Base-by-base conservation (phyloP, 768 basidiomycete genomes). In the Boletus rufocinnamomeus region DNA sequence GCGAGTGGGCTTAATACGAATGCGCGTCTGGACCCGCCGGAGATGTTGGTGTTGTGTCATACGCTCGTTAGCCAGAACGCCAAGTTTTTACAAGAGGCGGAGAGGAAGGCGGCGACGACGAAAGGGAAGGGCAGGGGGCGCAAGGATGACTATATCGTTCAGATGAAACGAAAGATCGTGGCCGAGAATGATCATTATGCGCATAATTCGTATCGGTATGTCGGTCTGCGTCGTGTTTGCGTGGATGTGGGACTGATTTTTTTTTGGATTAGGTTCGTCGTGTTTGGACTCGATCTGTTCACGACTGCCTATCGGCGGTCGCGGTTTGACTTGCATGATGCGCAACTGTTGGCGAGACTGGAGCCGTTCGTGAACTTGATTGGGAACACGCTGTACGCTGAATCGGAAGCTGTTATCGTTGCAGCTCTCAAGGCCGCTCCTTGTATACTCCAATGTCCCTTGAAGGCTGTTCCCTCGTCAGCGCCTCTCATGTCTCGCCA, bases 41-140 rank as follows among this genome's bases (percentile, higher is more conserved):
- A 91, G 62, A 71, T 95, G 19, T 78, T 98, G 54, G 83, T 85
- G 28, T 78, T 97, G 23, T 97, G 93, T 70, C 88, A 96, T 67
- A 91, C 93, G 2, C 79, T 99, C 38, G 84, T 98, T 72, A 93
- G 83, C 61, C 93, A 95, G 66, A 96, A 98, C 68, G 88, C 94
- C 50, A 80, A 82, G 46, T 98, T 98, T 74, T 79, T 96, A 37
- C 85, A 88, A 66, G 83, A 89, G 56, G 78, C 74, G 16, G 76
- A 79, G 49, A 60, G 75, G 50, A 72, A 68, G 61, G 32, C 69
- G 64, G 60, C 79, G 72, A 66, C 51, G 41, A 72, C 61, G 41
- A 69, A 52, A 64, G 63, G 45, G 41, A 69, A 52, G 64, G 63
- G 45, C 75, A 70, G 59, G 30, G 63, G 66, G 1, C 54, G 56